Evolutionary conservation across 768 basidiomycete genomes (phyloP).

Genomic region (Saitozyma sp.): DNA sequence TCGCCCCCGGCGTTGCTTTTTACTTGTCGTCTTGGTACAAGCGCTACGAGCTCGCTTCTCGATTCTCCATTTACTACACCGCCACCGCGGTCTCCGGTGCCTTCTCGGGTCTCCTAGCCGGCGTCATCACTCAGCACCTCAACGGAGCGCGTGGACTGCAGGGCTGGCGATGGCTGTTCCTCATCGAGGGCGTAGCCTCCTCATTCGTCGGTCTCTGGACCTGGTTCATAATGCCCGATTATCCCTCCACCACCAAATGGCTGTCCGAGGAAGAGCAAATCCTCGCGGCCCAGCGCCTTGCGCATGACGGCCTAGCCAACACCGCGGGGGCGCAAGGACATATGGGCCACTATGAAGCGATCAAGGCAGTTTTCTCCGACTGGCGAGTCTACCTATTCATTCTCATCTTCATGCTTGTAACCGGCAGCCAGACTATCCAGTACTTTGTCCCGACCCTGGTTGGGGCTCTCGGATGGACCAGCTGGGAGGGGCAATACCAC

Average conservation of each 20-base stretch:
- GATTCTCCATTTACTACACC: conserved; percentile 51
- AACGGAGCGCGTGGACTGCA: conserved; percentile 54
- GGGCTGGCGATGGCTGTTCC: conserved; percentile 67
- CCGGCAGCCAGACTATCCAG: conserved; percentile 26
- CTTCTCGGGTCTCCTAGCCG: conserved; percentile 53
- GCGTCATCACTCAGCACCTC: conserved; percentile 50
- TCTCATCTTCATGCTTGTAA: conserved; percentile 44
- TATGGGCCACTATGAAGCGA: conserved; percentile 38
- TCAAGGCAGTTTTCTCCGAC: conserved; percentile 33
- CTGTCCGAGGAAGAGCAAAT: conserved; percentile 49
- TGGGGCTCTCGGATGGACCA: conserved; percentile 8
- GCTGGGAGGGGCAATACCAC: conserved; percentile 15
- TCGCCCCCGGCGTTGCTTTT: conserved; percentile 31
- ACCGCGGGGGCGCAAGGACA: conserved; percentile 32
- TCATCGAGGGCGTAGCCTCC: conserved; percentile 34
- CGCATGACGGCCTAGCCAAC: conserved; percentile 46
- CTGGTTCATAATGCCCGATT: conserved; percentile 50
- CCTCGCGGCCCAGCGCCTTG: conserved; percentile 49
- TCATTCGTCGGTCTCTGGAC: conserved; percentile 39
- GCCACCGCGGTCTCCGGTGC: conserved; percentile 51
- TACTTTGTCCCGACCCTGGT: conserved; percentile 28
- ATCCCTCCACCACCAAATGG: conserved; percentile 52
- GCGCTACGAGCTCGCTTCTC: conserved; percentile 46
- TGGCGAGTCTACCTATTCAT: conserved; percentile 38
- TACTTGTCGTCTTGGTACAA: conserved; percentile 40